phyloP scores from a whole-genome alignment of 768 basidiomycete genomes.

The Collybiopsis confluens region DNA sequence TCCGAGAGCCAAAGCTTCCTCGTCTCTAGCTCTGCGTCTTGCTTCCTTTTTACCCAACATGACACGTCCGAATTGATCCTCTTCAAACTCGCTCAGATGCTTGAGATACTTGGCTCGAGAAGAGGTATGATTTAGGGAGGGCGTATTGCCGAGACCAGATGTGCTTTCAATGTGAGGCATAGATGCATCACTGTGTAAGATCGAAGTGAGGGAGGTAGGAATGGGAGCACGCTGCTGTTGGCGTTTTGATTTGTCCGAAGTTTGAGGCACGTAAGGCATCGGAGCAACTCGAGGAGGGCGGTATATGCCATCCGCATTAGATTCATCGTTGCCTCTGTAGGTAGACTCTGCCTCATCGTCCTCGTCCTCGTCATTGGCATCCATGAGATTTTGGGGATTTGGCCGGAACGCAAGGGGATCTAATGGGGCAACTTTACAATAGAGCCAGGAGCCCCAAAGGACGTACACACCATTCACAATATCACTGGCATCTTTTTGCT shows the following conservation, averaged over 20 bases:
- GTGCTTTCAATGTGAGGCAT: slow-evolving; percentile 61
- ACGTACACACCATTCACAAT: slow-evolving; percentile 53
- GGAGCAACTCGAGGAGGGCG: slow-evolving; percentile 87
- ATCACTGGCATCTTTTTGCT: slow-evolving; percentile 39
- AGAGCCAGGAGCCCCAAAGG: neutral
- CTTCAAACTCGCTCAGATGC: slow-evolving; percentile 84
- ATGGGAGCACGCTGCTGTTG: slow-evolving; percentile 49
- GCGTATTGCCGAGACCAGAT: slow-evolving; percentile 46
- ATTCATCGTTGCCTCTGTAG: slow-evolving; percentile 12
- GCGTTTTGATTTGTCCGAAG: slow-evolving; percentile 42
- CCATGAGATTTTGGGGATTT: slow-evolving; percentile 73
- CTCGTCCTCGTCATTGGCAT: slow-evolving; percentile 33
- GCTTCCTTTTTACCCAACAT: slow-evolving; percentile 88
- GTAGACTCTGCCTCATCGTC: slow-evolving; percentile 17
- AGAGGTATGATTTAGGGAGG: slow-evolving; percentile 51
- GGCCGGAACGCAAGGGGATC: slow-evolving; percentile 92
- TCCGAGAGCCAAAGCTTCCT: slow-evolving; percentile 85
- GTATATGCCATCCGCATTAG: slow-evolving; percentile 46
- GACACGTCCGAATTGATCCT: slow-evolving; percentile 89
- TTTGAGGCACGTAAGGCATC: slow-evolving; percentile 71
- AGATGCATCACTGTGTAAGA: slow-evolving; percentile 48
- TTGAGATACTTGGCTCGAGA: slow-evolving; percentile 76
- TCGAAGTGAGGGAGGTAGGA: slow-evolving; percentile 57
- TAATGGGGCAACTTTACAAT: slow-evolving; percentile 25
- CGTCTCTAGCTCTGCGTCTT: slow-evolving; percentile 67